Percentiles rank a stretch among this genome's conserved stretches.
Conservation (phyloP, 257 asterid species). For the Forsythia viridissima region DNA sequence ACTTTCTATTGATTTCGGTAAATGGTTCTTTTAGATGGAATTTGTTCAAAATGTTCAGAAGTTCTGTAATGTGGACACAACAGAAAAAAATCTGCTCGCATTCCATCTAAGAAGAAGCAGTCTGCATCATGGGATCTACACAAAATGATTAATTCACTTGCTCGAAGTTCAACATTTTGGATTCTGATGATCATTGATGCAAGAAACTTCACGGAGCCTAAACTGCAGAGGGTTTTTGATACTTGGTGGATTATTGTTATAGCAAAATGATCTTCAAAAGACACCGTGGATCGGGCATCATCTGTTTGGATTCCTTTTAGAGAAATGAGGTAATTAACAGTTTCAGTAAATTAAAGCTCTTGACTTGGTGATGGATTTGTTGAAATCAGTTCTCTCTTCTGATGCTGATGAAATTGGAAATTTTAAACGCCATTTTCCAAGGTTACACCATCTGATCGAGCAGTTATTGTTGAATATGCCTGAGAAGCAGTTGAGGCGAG, state of each 20-base stretch:
- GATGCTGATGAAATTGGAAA: conserved; percentile 28
- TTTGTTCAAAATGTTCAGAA: no score
- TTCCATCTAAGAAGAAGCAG: conserved; percentile 74
- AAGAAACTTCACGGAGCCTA: conserved; percentile 54
- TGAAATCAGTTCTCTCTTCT: conserved; percentile 6
- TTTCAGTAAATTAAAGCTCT: conserved; percentile 87
- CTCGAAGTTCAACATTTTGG: conserved; percentile 84
- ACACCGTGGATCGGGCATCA: conserved; percentile 72
- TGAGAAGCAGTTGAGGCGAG: conserved; percentile 75
- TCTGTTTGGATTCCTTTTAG: conserved; percentile 68
- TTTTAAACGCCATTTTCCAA: conserved; percentile 51
- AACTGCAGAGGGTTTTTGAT: conserved; percentile 54
- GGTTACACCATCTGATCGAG: conserved; percentile 47
- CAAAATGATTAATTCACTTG: conserved; percentile 76
- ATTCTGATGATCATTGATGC: conserved; percentile 76
- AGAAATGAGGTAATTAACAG: conserved; percentile 71
- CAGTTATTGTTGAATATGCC: conserved; percentile 75
- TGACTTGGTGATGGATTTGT: conserved; percentile 60
- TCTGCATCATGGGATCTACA: conserved; percentile 71
- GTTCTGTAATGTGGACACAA: conserved; percentile 27
- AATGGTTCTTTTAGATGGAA: no score
- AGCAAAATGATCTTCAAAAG: conserved; percentile 76
- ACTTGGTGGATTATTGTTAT: conserved; percentile 61
- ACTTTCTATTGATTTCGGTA: no score
- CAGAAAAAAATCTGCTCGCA: conserved; percentile 66